Evolutionary conservation across 768 basidiomycete genomes (phyloP).

Genomic region (Chlorophyllum brunneum): DNA sequence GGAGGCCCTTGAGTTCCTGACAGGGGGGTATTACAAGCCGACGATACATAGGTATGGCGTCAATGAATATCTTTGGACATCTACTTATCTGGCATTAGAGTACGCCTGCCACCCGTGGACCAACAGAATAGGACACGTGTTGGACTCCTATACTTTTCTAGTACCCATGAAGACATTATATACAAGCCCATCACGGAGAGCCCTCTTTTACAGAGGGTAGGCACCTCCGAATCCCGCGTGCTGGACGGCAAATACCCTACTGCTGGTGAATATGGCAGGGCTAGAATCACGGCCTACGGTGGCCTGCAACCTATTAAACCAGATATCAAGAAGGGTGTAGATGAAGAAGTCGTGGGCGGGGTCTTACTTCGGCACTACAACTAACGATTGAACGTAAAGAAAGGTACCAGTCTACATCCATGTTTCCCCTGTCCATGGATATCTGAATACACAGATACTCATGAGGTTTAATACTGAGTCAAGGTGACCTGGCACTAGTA

Average conservation of each 20-base stretch:
- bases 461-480: too few relatives aligned
- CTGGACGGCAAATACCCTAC: conserved; percentile 36
- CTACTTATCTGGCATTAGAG: conserved; percentile 22
- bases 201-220: conserved; percentile 36
- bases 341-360: conserved; percentile 44
- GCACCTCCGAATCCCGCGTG: conserved; percentile 23
- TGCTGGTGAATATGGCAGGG: conserved; percentile 37
- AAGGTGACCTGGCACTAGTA: too few relatives aligned
- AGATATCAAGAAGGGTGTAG: conserved; percentile 31
- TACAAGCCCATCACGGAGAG: conserved; percentile 38
- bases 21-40: conserved; percentile 44
- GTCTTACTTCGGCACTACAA: conserved; percentile 46
- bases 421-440: too few relatives aligned
- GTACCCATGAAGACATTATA: conserved; percentile 39
- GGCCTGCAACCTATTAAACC: conserved; percentile 24
- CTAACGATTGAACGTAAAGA: conserved; percentile 18
- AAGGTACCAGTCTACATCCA: neutral
- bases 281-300: conserved; percentile 39
- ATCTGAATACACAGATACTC: too few relatives aligned
- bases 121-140: conserved; percentile 41
- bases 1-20: conserved; percentile 45
- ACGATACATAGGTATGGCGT: conserved; percentile 35
- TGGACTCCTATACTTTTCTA: conserved; percentile 44
- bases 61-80: neutral
- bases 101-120: conserved; percentile 45